phyloP scores from a whole-genome alignment of 345 rosid genomes.

The Gossypium herbaceum region DNA sequence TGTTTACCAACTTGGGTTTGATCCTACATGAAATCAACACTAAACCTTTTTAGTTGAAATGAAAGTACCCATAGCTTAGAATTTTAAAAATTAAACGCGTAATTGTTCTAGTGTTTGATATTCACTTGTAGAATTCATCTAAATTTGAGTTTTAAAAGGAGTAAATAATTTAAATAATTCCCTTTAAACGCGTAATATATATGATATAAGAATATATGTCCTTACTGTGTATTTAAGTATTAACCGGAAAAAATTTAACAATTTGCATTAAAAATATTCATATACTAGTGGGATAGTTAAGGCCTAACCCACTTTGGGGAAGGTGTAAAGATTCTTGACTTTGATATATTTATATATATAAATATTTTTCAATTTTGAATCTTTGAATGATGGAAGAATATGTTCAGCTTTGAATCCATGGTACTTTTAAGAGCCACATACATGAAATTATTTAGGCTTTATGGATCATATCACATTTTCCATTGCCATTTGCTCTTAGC shows the following conservation, averaged over 20 bases:
- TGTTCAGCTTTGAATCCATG: conserved; percentile 12
- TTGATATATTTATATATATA: not conserved
- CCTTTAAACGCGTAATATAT: too few relatives aligned
- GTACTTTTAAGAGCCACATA: conserved; percentile 12
- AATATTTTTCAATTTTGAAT: not conserved
- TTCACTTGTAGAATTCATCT: too few relatives aligned
- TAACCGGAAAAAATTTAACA: not conserved
- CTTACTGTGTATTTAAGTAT: too few relatives aligned
- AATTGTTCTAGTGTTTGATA: too few relatives aligned
- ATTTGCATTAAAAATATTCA: not conserved
- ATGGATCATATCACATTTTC: conserved; percentile 7
- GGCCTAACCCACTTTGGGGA: conserved; percentile 30
- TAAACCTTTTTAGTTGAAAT: too few relatives aligned
- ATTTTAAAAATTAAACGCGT: too few relatives aligned
- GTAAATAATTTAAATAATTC: too few relatives aligned
- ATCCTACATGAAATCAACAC: not conserved
- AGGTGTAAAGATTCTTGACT: conserved; percentile 10
- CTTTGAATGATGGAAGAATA: conserved; percentile 14
- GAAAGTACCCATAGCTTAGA: too few relatives aligned
- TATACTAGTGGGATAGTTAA: conserved; percentile 23
- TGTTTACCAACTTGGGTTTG: not conserved
- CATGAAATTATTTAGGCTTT: not conserved
- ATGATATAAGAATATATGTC: too few relatives aligned
- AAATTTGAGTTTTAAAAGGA: too few relatives aligned
- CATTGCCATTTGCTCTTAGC: conserved; percentile 10